Base-by-base conservation (phyloP, 306 rosid genomes). In the Glycine soja region DNA sequence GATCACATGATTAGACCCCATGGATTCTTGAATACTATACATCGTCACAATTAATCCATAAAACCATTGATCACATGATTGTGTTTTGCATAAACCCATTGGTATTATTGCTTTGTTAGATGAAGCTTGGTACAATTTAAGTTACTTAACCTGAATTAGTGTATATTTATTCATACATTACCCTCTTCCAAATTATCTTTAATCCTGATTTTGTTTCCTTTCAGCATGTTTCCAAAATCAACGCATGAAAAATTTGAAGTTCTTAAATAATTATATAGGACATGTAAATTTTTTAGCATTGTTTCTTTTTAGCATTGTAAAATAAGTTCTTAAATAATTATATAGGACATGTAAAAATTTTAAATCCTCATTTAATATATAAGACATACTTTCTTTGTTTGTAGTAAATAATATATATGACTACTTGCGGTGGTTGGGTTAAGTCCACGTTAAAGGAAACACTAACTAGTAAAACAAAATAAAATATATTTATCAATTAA, bases 151-250 rank as follows among this genome's bases (percentile, higher is more conserved):
- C 79, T 77, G 76, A 76, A 58, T 86, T 87, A 87, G 73, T 86
- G 87, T 78, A 79, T 78, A 76, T 78, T 72, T 63, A 46, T 84
- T 66, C 59, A 69, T 73, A 50, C n/a, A 32, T 50, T 30, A 2
- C 46, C 75, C 61, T 38, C 38, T 76, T 68, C 63, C 75, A 56
- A 48, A 72, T 73, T 45, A 75, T 50, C 70, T 87, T 86, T 80
- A 90, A 13, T 84, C 85, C 85, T 82, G 83, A 86, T 67, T 86
- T 79, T 62, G 68, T 54, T 50, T 81, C 45, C 80, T 78, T 91
- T 88, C 92, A 93, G 98, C 84, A 89, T 91, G 98, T 93, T 93
- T 81, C 98, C 98, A 61, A 90, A 87, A 88, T 93, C 98, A 8
- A 93, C 97, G 0, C 92, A 93, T 79, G 90, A 85, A 80, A 91